These are phyloP conservation scores for Golubevia pallescens DNA, from an alignment of 1,284 basidiomycete species.

Conservation along the genomic window DNA sequence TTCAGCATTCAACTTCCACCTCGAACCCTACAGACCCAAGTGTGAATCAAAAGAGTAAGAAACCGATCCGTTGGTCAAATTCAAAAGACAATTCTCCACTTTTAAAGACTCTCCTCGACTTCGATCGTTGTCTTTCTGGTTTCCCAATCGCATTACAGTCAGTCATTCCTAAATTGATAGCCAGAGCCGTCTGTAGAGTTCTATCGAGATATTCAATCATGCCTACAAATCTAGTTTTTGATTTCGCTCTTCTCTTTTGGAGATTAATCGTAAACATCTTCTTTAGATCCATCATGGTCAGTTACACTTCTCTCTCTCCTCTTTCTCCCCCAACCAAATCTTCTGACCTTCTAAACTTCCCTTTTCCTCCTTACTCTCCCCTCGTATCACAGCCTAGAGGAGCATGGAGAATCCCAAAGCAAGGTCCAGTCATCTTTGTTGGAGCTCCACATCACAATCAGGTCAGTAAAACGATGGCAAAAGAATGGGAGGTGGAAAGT, in stretches of 20 bases:
- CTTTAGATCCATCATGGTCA: constrained; percentile 48
- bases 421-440: constrained; percentile 63
- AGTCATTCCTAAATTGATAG: too few relatives aligned
- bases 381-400: constrained; percentile 34
- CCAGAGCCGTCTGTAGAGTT: too few relatives aligned
- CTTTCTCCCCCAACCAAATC: background rate
- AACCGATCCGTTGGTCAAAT: too few relatives aligned
- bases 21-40: background rate
- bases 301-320: background rate
- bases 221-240: constrained; percentile 58
- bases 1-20: background rate
- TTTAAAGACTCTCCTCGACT: too few relatives aligned
- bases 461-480: constrained; percentile 12
- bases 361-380: too few relatives aligned
- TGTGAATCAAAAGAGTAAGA: too few relatives aligned
- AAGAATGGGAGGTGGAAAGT: background rate
- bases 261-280: constrained; percentile 57
- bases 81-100: too few relatives aligned
- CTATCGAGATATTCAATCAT: constrained; percentile 12
- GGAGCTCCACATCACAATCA: constrained; percentile 62
- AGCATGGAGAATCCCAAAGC: constrained; percentile 47
- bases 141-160: too few relatives aligned
- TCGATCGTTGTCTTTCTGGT: too few relatives aligned
- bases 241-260: constrained; percentile 56
- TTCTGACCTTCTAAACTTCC: background rate